phyloP scores from a whole-genome alignment of 345 rosid genomes.

The Citrus inodora region DNA sequence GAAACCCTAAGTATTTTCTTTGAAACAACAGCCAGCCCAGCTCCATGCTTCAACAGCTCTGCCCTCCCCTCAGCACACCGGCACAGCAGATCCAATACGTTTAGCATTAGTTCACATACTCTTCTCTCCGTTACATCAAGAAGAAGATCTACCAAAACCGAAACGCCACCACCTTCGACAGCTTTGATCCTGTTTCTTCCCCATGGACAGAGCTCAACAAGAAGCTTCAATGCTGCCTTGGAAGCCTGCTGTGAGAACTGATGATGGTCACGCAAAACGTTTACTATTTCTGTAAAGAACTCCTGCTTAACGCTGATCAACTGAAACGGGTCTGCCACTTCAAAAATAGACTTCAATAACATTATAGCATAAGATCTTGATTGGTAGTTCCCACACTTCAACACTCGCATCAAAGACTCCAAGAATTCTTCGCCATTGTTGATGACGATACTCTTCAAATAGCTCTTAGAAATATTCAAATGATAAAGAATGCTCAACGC shows the following conservation, averaged over 20 bases:
- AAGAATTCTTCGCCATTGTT: constrained; percentile 28
- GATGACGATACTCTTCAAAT: constrained; percentile 27
- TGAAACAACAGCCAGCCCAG: constrained; percentile 53
- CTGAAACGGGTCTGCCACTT: constrained; percentile 45
- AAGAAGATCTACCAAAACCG: constrained; percentile 42
- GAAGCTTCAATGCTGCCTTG: constrained; percentile 41
- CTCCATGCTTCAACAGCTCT: constrained; percentile 54
- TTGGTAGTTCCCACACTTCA: constrained; percentile 29
- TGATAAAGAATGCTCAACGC: constrained; percentile 42
- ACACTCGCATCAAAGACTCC: constrained; percentile 18
- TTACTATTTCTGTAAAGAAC: constrained; percentile 37
- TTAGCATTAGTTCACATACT: constrained; percentile 36
- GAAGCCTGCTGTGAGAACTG: constrained; percentile 48
- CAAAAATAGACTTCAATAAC: constrained; percentile 31
- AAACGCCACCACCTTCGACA: constrained; percentile 33
- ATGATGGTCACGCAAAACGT: constrained; percentile 38
- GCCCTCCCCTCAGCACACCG: constrained; percentile 60
- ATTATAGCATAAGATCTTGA: constrained; percentile 35
- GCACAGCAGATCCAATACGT: constrained; percentile 40
- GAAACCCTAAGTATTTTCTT: constrained; percentile 64
- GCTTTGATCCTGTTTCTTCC: constrained; percentile 62
- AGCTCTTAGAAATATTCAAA: constrained; percentile 22
- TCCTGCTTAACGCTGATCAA: constrained; percentile 25
- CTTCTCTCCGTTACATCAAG: constrained; percentile 36
- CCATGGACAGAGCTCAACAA: constrained; percentile 46